Percentiles rank a stretch among this genome's conserved stretches.
Evolutionary conservation across 2,329 filamentous ascomycete species (phyloP).

Genomic region (Aspergillus uvarum): DNA sequence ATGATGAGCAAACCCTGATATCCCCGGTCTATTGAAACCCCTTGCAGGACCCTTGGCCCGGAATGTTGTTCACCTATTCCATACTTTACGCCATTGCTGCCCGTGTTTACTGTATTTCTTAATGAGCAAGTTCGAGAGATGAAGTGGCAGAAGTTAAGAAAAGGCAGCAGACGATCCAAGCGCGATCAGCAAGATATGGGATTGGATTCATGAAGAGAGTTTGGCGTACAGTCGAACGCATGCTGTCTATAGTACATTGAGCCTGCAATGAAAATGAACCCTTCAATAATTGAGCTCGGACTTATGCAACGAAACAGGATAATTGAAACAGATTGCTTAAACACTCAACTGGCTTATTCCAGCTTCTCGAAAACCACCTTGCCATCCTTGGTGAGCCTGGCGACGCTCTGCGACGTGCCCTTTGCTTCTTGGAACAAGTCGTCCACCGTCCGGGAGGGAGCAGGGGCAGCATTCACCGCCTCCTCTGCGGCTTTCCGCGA

Average conservation of each 20-base stretch:
- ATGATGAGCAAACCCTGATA: not conserved
- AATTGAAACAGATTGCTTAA: slow-evolving; percentile 11
- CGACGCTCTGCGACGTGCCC: slow-evolving; percentile 45
- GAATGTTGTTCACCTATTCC: not conserved
- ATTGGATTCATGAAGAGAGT: slow-evolving; percentile 9
- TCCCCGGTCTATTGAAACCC: not conserved
- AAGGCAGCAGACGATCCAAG: not conserved
- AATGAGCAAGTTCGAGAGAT: not conserved
- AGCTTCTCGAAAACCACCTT: slow-evolving; percentile 62
- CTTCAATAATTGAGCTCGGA: slow-evolving; percentile 14
- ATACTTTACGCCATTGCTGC: not conserved
- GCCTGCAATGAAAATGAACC: slow-evolving; percentile 20
- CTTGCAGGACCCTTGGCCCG: not conserved
- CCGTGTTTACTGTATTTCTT: not conserved
- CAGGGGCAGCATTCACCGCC: slow-evolving; percentile 25
- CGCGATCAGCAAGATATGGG: not conserved
- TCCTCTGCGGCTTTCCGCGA: slow-evolving; percentile 23
- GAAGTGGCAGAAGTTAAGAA: not conserved
- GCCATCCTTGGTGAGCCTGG: slow-evolving; percentile 59
- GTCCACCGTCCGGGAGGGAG: slow-evolving; percentile 29
- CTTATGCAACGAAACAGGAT: slow-evolving; percentile 8
- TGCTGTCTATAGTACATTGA: slow-evolving; percentile 26
- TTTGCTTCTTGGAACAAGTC: slow-evolving; percentile 31
- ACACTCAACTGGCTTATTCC: slow-evolving; percentile 16
- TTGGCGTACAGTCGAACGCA: slow-evolving; percentile 13